phyloP scores from a whole-genome alignment of 1,284 basidiomycete genomes.

The Melampsora larici-populina region DNA sequence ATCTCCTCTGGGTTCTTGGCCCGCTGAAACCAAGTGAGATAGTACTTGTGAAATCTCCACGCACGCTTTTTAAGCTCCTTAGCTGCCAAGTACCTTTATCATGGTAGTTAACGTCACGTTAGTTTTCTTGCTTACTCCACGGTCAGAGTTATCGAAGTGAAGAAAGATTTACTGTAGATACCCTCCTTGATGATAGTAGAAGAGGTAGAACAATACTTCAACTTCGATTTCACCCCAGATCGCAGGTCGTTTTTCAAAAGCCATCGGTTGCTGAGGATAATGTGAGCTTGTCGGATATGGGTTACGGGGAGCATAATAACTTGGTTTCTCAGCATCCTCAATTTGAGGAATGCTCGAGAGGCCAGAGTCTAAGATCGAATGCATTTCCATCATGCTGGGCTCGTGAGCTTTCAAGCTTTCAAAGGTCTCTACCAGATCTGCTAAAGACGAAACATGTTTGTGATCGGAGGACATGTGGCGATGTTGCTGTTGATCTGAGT shows the following conservation, averaged over 20 bases:
- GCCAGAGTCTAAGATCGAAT: constrained; percentile 86
- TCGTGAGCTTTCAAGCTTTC: constrained; percentile 79
- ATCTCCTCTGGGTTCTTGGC: constrained; percentile 98
- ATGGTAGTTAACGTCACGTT: not conserved
- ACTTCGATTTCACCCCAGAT: constrained; percentile 91
- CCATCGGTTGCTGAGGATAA: constrained; percentile 85
- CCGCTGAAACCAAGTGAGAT: constrained; percentile 99
- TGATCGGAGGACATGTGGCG: constrained; percentile 48
- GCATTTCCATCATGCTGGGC: constrained; percentile 65
- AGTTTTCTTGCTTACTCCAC: not conserved
- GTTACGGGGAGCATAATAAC: constrained; percentile 93
- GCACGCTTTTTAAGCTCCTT: constrained; percentile 96
- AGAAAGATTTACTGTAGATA: constrained; percentile 77
- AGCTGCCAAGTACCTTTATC: constrained; percentile 79
- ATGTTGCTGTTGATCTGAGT: constrained; percentile 46
- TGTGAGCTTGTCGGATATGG: constrained; percentile 87
- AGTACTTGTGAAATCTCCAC: constrained; percentile 99
- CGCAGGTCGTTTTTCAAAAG: constrained; percentile 75
- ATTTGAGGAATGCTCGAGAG: constrained; percentile 85
- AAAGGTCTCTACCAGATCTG: constrained; percentile 89
- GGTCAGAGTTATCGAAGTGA: not conserved
- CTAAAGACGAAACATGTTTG: constrained; percentile 69
- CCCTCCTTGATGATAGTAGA: constrained; percentile 95
- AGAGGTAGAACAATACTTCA: constrained; percentile 97
- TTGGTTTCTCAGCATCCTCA: constrained; percentile 89